Conservation (phyloP, 106 monocot species). For the Xerophyta viscosa region DNA sequence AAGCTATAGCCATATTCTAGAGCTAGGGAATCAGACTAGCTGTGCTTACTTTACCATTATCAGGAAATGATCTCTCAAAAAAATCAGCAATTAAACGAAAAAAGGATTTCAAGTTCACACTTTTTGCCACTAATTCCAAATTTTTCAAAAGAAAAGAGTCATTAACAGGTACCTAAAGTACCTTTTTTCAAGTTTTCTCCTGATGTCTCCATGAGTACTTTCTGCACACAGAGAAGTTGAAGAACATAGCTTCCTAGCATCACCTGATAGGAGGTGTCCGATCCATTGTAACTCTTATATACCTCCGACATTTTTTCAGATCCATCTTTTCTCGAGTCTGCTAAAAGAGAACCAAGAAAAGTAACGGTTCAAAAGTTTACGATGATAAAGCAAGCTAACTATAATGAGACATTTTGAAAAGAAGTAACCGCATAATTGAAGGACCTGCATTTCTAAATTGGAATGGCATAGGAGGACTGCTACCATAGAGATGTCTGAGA, state of each 20-base stretch:
- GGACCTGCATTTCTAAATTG: conserved; percentile 23
- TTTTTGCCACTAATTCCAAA: too few relatives aligned
- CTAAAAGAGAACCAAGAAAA: neutral
- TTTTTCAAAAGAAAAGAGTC: too few relatives aligned
- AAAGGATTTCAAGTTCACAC: too few relatives aligned
- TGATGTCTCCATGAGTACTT: conserved; percentile 50
- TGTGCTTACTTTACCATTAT: too few relatives aligned
- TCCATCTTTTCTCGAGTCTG: conserved; percentile 10
- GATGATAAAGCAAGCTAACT: neutral
- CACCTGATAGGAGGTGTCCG: conserved; percentile 28
- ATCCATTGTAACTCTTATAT: conserved; percentile 2
- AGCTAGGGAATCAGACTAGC: too few relatives aligned
- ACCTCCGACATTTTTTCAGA: conserved; percentile 6
- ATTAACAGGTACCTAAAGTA: too few relatives aligned
- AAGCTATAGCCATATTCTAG: too few relatives aligned
- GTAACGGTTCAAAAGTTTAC: too few relatives aligned
- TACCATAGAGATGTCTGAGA: conserved; percentile 14
- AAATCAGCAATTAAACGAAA: too few relatives aligned
- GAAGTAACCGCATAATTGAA: conserved; percentile 2
- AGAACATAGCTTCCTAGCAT: conserved; percentile 63
- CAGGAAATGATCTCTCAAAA: too few relatives aligned
- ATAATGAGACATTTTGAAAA: too few relatives aligned
- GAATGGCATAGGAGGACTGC: conserved; percentile 11
- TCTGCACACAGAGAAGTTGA: conserved; percentile 57
- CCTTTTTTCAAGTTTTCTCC: conserved; percentile 14